Evolutionary conservation across 352 stramenopile genomes (phyloP), one percentile per base, ranked within the genome.

Genomic region (Globisporangium recalcitrans): DNA sequence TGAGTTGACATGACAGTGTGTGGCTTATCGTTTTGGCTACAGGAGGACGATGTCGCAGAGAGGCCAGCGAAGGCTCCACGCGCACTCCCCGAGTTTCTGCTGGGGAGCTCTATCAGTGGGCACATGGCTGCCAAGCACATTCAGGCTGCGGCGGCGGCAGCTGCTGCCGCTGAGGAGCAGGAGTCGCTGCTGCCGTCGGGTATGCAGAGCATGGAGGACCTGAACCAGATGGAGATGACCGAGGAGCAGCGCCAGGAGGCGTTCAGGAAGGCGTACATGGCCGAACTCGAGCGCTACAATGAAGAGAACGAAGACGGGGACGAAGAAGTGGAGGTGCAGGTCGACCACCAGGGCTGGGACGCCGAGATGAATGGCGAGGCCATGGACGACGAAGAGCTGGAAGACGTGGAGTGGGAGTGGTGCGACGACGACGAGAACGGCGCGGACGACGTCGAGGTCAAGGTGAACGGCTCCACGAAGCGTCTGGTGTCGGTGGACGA

Each of bases 351-450:
- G 66, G 85, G 82, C 11, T 93, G 85, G 85, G 85, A 93, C 63
- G 77, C 78, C 9, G 82, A 95, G 52, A 94, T 91, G 80, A 90
- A 91, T 52, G 80, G 71, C 22, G 82, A 88, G 38, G 55, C 67
- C 1, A 68, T 71, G n/a, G 85, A 94, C 5, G 85, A 93, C 16
- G 79, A 92, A 68, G 81, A 90, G 14, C 54, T 95, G 1, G 81
- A 90, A 52, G 82, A 91, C 61, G 67, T 90, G 36, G 85, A 96
- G 65, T 96, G 87, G 87, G 87, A 96, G 56, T 89, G 78, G 77
- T 94, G 77, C 62, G 82, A 93, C 42, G 77, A 85, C 19, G 78
- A 84, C 40, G 72, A 84, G 19, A 64, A 66, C 24, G 67, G 66
- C 1, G 38, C 34, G 0, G 70, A 66, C 10, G 75, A 92, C 31